Evolutionary conservation across 1,139 yeast species (phyloP), one percentile per base, ranked within the genome.

Genomic region (Hemisphaericaspora lyxosophila): DNA sequence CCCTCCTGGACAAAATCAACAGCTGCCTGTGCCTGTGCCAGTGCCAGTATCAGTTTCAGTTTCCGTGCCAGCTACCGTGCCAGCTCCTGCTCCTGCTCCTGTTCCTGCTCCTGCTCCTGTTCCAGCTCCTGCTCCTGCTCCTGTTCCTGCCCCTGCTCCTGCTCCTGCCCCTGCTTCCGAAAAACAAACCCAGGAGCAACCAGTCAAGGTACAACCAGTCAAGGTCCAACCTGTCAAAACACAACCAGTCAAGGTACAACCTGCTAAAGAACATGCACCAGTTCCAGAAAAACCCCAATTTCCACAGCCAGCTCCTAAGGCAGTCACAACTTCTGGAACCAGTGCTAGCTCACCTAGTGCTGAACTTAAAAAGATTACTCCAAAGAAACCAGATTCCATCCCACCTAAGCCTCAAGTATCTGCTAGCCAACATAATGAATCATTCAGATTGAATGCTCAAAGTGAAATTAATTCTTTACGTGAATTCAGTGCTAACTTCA

Each of bases 401-500:
- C 69, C 70, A 13, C 53, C 65, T 9, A 64, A 64, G 42, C 70
- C 70, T 4, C 61, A 47, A 16, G 58, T 57, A 15, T 45, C 50
- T n/a, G 41, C 49, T 3, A 42, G 27, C 8, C 50, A 47, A 14
- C 57, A 50, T 26, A 57, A 57, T 37, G 77, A 73, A 42, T 61
- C 72, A 3, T 70, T 71, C 50, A 67, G 78, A 46, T 61, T 73
- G 42, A 74, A 69, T 48, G 80, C 81, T 8, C 82, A 79, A 55
- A 75, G 78, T 47, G 95, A 78, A 64, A 79, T 87, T 48, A 82
- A 84, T 48, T 86, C 92, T n/a, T 69, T 88, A 42, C 81, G 79
- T 45, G 87, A 85, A 56, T 89, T 89, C 56, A 80, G 95, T 36
- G 89, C 87, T 36, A 85, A 78, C 49, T 86, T 86, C 61, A 87